A percentile compares a stretch with the other conserved stretches of the same genome.
Conservation (phyloP, 208 protist species). For the Blastocrithidia nonstop region DNA sequence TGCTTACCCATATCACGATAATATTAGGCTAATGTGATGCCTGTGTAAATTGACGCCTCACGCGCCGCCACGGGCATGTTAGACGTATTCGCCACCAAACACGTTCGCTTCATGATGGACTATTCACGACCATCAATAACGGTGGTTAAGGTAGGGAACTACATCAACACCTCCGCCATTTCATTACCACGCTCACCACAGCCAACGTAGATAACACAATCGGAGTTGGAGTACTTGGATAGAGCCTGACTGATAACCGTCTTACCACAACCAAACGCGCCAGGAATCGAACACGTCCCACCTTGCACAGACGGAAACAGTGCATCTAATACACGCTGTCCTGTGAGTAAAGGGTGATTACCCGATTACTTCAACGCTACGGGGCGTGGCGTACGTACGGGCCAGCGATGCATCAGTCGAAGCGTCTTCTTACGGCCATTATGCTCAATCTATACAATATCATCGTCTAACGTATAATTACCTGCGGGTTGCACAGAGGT, state of each 20-base stretch:
- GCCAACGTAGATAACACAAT: constrained; percentile 99
- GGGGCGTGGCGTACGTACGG: constrained; percentile 91
- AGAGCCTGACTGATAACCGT: constrained; percentile 99
- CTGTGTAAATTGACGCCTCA: constrained; percentile 99
- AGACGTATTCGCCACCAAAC: constrained; percentile 99
- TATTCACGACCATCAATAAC: constrained; percentile 92
- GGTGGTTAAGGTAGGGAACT: constrained; percentile 97
- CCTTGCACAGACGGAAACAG: constrained; percentile 99
- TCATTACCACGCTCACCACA: constrained; percentile 99
- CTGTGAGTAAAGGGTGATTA: constrained; percentile 96
- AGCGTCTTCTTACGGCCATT: constrained; percentile 81
- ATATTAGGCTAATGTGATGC: constrained; percentile 99
- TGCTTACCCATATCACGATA: constrained; percentile 99
- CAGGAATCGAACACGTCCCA: constrained; percentile 99
- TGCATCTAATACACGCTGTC: constrained; percentile 98
- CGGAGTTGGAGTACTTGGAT: constrained; percentile 99
- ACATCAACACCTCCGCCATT: constrained; percentile 99
- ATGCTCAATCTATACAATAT: constrained; percentile 86
- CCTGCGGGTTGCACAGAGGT: constrained; percentile 86
- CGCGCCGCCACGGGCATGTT: constrained; percentile 99
- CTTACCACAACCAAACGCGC: constrained; percentile 99
- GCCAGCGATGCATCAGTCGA: constrained; percentile 95
- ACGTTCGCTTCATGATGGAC: constrained; percentile 99
- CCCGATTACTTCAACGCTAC: constrained; percentile 92
- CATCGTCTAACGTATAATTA: constrained; percentile 90